phyloP scores from a whole-genome alignment of 164 flowering plant species.

The Annona squamosa region DNA sequence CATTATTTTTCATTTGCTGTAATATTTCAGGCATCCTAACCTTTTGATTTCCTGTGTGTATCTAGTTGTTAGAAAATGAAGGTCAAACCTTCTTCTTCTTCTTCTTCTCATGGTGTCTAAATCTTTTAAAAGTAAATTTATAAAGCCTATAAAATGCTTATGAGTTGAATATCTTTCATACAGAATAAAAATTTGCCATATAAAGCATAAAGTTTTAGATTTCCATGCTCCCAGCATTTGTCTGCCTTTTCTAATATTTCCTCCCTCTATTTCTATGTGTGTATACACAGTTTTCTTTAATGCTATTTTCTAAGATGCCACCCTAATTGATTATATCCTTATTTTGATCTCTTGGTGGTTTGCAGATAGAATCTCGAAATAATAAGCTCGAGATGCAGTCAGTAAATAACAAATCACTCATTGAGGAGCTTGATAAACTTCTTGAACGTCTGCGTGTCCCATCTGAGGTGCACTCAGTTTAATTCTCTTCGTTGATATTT shows the following conservation, averaged over 20 bases:
- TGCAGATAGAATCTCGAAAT: constrained; percentile 94
- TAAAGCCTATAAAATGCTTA: background rate
- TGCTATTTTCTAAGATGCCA: background rate
- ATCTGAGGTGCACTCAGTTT: constrained; percentile 61
- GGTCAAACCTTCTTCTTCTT: background rate
- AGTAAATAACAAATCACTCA: constrained; percentile 77
- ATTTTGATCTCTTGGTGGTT: constrained; percentile 4
- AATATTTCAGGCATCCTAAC: background rate
- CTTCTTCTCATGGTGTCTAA: background rate
- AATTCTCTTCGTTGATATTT: constrained; percentile 7
- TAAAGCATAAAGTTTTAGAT: background rate
- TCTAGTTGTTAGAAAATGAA: background rate
- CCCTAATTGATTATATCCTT: background rate
- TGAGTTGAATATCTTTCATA: background rate
- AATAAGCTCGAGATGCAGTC: constrained; percentile 98
- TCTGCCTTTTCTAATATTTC: background rate
- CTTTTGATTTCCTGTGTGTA: background rate
- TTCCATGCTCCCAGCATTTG: background rate
- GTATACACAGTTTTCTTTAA: background rate
- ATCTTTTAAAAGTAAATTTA: background rate
- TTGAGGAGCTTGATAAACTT: constrained; percentile 92
- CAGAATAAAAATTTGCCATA: background rate
- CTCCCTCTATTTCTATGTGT: background rate
- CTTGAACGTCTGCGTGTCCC: constrained; percentile 79
- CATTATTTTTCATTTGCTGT: background rate